Percentiles rank a stretch among this genome's conserved stretches.
Evolutionary conservation across 1,284 basidiomycete genomes (phyloP).

Genomic region (Malassezia japonica): DNA sequence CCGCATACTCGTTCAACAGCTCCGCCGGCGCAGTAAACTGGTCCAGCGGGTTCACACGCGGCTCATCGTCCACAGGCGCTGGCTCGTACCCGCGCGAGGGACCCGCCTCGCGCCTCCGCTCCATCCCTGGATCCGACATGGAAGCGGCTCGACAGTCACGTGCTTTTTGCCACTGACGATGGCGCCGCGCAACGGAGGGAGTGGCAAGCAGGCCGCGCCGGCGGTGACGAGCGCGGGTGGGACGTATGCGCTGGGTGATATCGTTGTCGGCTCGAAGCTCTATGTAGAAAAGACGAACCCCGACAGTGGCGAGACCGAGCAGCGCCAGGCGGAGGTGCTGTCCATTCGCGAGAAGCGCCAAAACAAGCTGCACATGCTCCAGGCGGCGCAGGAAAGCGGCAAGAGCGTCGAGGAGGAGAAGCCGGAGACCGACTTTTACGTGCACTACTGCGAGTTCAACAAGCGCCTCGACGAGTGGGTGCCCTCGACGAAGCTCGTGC

Average conservation of each 20-base stretch:
- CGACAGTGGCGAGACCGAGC: slow-evolving; percentile 37
- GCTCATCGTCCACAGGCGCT: slow-evolving; percentile 23
- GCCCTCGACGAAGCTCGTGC: slow-evolving; percentile 71
- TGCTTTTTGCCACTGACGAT: slow-evolving; percentile 13
- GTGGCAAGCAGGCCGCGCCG: not conserved
- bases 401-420: slow-evolving; percentile 28
- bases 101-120: slow-evolving; percentile 12
- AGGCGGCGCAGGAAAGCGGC: slow-evolving; percentile 26
- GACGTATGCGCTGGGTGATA: slow-evolving; percentile 34
- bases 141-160: slow-evolving; percentile 5
- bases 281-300: slow-evolving; percentile 42
- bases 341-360: slow-evolving; percentile 41
- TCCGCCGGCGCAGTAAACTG: slow-evolving; percentile 75
- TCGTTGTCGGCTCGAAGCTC: slow-evolving; percentile 37
- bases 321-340: slow-evolving; percentile 43
- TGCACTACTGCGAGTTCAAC: slow-evolving; percentile 38
- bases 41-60: slow-evolving; percentile 37
- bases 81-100: slow-evolving; percentile 21
- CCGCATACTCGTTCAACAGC: slow-evolving; percentile 82
- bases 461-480: slow-evolving; percentile 94
- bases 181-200: slow-evolving; percentile 20
- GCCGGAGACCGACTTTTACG: slow-evolving; percentile 55
- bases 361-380: slow-evolving; percentile 22
- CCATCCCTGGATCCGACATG: slow-evolving; percentile 32
- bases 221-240: slow-evolving; percentile 28